phyloP scores from a whole-genome alignment of 768 basidiomycete genomes.

The Agrocybe chaxingu region DNA sequence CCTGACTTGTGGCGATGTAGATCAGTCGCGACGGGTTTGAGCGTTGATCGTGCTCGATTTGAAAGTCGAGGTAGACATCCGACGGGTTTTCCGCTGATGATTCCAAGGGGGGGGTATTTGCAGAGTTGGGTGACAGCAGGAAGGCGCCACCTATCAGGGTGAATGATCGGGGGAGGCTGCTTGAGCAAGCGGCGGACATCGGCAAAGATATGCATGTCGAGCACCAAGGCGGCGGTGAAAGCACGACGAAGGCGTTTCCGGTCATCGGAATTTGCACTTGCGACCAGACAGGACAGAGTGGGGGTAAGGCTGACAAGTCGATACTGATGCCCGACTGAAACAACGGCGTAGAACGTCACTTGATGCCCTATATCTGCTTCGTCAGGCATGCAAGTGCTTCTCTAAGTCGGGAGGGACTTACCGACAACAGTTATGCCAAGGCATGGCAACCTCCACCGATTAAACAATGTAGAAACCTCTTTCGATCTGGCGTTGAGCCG shows the following conservation, averaged over 20 bases:
- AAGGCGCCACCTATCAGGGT: neutral
- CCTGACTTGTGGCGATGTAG: neutral
- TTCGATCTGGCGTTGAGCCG: too few relatives aligned
- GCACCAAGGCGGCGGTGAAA: conserved; percentile 17
- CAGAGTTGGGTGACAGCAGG: conserved; percentile 1
- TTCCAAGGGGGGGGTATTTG: conserved; percentile 1
- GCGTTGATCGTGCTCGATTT: neutral
- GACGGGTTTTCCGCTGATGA: neutral
- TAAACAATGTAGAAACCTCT: too few relatives aligned
- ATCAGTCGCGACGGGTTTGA: conserved; percentile 3
- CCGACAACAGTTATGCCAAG: too few relatives aligned
- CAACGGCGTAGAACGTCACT: neutral
- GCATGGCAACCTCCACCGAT: too few relatives aligned
- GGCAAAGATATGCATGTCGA: conserved; percentile 8
- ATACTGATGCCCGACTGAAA: conserved; percentile 6
- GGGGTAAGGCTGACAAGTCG: conserved; percentile 17
- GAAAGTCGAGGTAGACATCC: conserved; percentile 1
- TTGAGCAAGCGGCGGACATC: conserved; percentile 1
- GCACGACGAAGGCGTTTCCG: conserved; percentile 12
- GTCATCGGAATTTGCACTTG: conserved; percentile 11
- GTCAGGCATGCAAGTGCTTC: too few relatives aligned
- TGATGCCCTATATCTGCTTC: conserved; percentile 4
- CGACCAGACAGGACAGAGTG: conserved; percentile 13
- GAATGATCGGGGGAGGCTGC: neutral
- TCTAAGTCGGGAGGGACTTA: too few relatives aligned